These are phyloP conservation scores for Lentinus brumalis DNA, from an alignment of 768 basidiomycete genomes.

Conservation along the genomic window DNA sequence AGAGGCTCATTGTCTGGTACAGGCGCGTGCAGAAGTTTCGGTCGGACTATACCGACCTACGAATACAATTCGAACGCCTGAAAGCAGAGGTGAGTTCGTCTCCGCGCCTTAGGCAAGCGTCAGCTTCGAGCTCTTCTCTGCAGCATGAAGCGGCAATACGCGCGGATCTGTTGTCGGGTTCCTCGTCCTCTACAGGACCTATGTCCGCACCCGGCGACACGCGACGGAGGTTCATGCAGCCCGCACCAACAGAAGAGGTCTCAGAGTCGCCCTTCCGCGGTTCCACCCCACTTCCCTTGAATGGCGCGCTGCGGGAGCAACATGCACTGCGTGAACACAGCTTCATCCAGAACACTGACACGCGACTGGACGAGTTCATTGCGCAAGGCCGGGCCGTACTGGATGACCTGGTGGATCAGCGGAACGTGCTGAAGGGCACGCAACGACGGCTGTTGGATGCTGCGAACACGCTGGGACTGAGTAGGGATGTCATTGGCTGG, in stretches of 20 bases:
- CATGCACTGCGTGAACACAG: constrained; percentile 87
- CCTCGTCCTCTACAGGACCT: constrained; percentile 39
- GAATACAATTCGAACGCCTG: constrained; percentile 77
- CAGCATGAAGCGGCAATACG: constrained; percentile 65
- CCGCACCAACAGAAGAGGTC: constrained; percentile 37
- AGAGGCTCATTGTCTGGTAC: neutral
- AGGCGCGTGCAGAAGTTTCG: constrained; percentile 95
- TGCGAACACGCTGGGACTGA: constrained; percentile 92
- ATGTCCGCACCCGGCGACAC: constrained; percentile 52
- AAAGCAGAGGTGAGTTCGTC: constrained; percentile 57
- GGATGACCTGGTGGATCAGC: constrained; percentile 90
- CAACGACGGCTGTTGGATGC: constrained; percentile 82
- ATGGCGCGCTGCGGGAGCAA: constrained; percentile 62
- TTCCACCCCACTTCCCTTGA: constrained; percentile 51
- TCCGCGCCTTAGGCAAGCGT: constrained; percentile 6
- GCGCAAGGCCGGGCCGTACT: constrained; percentile 90
- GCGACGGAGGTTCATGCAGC: constrained; percentile 61
- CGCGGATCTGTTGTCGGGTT: constrained; percentile 61
- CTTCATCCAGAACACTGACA: constrained; percentile 83
- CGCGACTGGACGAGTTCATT: constrained; percentile 85
- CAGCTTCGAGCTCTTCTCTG: neutral
- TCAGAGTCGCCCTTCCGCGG: constrained; percentile 87
- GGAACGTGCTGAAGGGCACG: constrained; percentile 94
- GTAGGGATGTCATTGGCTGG: constrained; percentile 95
- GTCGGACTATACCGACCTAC: constrained; percentile 81